Evolutionary conservation across 73 alveolate species (phyloP).

Genomic region (Tetrahymena thermophila): DNA sequence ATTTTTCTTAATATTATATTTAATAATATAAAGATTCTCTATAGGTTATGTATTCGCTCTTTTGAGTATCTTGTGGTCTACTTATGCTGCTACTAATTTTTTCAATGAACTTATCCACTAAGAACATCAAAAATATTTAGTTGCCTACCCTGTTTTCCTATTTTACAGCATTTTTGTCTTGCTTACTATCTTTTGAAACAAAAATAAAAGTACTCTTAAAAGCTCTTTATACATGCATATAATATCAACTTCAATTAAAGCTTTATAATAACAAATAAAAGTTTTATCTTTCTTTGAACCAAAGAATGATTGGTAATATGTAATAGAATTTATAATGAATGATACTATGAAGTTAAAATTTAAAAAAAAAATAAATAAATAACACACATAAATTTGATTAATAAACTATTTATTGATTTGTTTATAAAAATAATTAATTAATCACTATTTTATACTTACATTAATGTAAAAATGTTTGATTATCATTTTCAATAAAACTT

Average conservation of each 20-base stretch:
- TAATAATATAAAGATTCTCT: not conserved
- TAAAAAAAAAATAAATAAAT: no score
- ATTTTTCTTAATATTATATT: no score
- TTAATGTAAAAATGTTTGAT: not conserved
- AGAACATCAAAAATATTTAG: not conserved
- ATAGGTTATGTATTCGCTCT: not conserved
- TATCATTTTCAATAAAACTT: not conserved
- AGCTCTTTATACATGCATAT: not conserved
- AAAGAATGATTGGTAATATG: no score
- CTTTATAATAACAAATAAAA: no score
- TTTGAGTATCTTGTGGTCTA: not conserved
- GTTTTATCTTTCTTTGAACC: no score
- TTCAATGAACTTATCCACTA: not conserved
- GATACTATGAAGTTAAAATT: not conserved
- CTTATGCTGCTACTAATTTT: not conserved
- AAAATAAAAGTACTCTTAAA: not conserved
- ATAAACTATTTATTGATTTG: not conserved
- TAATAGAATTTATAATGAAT: not conserved
- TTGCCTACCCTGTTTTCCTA: not conserved
- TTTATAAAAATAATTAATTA: no score
- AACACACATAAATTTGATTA: not conserved
- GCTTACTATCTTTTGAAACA: not conserved
- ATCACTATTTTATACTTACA: not conserved
- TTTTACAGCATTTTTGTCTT: not conserved
- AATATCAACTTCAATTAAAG: not conserved